Evolutionary conservation across 2,329 filamentous ascomycete species (phyloP).

Genomic region (Rugonectria rugulosa): DNA sequence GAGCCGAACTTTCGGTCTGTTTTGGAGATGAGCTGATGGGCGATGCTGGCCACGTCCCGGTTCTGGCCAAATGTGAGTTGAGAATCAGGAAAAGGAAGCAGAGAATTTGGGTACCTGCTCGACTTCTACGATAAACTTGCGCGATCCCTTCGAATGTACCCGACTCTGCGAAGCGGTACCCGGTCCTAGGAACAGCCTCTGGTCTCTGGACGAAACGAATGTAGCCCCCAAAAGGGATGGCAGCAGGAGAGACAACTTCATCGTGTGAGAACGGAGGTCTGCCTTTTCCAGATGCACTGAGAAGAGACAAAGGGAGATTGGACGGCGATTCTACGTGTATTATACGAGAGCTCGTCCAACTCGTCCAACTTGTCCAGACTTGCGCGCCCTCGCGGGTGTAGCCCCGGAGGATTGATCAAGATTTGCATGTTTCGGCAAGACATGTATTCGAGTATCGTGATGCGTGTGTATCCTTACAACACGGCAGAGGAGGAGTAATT

Average conservation of each 20-base stretch:
- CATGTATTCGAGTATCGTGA: constrained; percentile 27
- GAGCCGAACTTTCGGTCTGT: constrained; percentile 22
- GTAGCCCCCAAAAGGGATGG: constrained; percentile 19
- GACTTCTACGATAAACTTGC: constrained; percentile 39
- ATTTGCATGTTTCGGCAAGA: constrained; percentile 28
- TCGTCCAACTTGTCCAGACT: neutral
- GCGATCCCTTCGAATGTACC: constrained; percentile 18
- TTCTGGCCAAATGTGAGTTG: constrained; percentile 29
- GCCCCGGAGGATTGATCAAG: constrained; percentile 34
- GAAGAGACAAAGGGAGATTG: neutral
- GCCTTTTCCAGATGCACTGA: neutral
- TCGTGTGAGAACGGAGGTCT: constrained; percentile 5
- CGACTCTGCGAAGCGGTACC: constrained; percentile 1
- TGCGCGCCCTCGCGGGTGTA: constrained; percentile 14
- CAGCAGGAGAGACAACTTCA: constrained; percentile 30
- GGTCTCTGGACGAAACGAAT: constrained; percentile 16
- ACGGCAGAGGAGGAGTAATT: constrained; percentile 23
- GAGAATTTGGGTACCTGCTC: constrained; percentile 29
- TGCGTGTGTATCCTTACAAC: constrained; percentile 17
- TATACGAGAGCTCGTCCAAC: constrained; percentile 8
- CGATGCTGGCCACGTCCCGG: constrained; percentile 24
- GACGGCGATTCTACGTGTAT: neutral
- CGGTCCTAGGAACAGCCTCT: constrained; percentile 8
- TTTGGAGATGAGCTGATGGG: constrained; percentile 33
- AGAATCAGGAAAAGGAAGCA: neutral